Conservation (phyloP, 176 grass and related monocot species). For the Saccharum officinarum region DNA sequence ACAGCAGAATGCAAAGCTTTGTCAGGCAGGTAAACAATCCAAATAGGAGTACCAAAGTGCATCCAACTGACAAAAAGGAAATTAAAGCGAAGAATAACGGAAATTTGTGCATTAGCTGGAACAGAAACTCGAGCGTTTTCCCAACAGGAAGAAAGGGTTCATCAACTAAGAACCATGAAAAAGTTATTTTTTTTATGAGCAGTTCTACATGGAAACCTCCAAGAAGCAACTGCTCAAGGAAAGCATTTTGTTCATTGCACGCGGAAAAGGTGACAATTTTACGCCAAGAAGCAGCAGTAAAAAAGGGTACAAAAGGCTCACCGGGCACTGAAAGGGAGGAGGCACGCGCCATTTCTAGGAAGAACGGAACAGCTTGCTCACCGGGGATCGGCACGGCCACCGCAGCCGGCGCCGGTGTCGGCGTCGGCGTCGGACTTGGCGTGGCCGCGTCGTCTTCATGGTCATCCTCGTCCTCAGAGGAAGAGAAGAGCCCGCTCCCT, state of each 20-base stretch:
- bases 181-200: neutral
- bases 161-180: neutral
- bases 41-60: neutral
- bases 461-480: slow-evolving; percentile 19
- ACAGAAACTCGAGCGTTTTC: neutral
- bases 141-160: neutral
- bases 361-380: slow-evolving; percentile 25
- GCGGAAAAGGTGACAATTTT: neutral
- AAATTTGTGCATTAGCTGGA: neutral
- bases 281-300: neutral
- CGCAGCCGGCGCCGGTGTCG: neutral
- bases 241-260: neutral
- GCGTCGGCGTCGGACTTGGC: neutral
- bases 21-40: slow-evolving; percentile 21
- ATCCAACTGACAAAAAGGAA: neutral
- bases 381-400: slow-evolving; percentile 28
- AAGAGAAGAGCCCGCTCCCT: slow-evolving; percentile 35
- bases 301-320: neutral
- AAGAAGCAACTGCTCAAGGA: neutral
- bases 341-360: neutral
- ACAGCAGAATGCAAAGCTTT: slow-evolving; percentile 8
- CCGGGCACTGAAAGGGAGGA: slow-evolving; percentile 2
- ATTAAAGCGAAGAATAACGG: neutral
- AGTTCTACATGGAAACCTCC: neutral
- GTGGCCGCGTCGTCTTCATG: slow-evolving; percentile 38